These are phyloP conservation scores for Pyrenophora teres DNA, from an alignment of 2,329 filamentous ascomycete species.

Conservation along the genomic window DNA sequence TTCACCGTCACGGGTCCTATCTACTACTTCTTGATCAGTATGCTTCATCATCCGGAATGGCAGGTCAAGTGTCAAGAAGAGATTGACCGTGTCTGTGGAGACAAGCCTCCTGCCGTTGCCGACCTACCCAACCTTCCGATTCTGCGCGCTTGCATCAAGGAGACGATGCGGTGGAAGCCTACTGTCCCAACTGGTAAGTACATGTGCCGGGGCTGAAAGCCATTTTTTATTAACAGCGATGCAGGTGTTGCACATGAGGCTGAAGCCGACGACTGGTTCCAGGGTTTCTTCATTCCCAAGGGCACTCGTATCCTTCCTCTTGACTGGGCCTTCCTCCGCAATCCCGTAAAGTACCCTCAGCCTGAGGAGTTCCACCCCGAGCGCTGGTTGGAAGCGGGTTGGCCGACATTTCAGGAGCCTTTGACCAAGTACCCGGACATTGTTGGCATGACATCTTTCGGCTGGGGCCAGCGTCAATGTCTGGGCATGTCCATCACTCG, in stretches of 20 bases:
- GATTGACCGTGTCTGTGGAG: constrained; percentile 36
- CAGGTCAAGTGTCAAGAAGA: constrained; percentile 43
- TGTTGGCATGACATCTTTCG: constrained; percentile 67
- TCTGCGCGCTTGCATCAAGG: constrained; percentile 55
- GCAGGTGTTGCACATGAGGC: constrained; percentile 57
- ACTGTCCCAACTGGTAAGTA: constrained; percentile 51
- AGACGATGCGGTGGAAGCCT: constrained; percentile 52
- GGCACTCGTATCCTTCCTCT: constrained; percentile 48
- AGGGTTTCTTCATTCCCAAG: constrained; percentile 57
- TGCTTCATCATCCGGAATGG: constrained; percentile 46
- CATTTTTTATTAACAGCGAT: constrained; percentile 8
- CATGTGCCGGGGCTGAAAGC: constrained; percentile 11
- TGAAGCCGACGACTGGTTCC: constrained; percentile 57
- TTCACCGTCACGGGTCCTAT: constrained; percentile 47
- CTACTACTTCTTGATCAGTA: constrained; percentile 46
- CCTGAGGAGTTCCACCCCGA: constrained; percentile 67
- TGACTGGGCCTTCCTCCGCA: constrained; percentile 48
- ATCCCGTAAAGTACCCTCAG: constrained; percentile 64
- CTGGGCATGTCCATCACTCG: constrained; percentile 67
- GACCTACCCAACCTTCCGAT: constrained; percentile 52
- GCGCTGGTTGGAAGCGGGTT: constrained; percentile 65
- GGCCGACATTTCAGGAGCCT: constrained; percentile 68
- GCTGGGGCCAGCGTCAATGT: constrained; percentile 67
- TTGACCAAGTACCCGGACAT: constrained; percentile 67
- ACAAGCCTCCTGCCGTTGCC: constrained; percentile 34